A percentile compares a stretch with the other conserved stretches of the same genome.
These are phyloP conservation scores for Neospora caninum DNA, from an alignment of 169 alveolate genomes.

Conservation along the genomic window DNA sequence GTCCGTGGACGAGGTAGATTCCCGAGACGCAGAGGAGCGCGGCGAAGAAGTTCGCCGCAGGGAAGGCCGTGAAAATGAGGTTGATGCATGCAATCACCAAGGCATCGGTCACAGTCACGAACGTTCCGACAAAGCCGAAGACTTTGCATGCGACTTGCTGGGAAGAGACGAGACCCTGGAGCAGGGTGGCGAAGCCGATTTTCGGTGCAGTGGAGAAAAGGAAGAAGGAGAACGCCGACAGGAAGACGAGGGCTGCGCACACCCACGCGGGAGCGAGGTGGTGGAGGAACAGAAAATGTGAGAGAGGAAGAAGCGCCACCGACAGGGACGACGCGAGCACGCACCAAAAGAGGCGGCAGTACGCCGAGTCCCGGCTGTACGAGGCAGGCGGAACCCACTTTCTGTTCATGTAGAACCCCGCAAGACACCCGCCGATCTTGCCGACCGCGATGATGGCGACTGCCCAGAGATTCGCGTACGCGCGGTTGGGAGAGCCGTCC, in stretches of 20 bases:
- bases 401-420: conserved; percentile 48
- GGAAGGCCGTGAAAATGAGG: conserved; percentile 9
- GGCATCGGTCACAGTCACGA: conserved; percentile 65
- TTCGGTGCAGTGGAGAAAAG: conserved; percentile 65
- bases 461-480: conserved; percentile 47
- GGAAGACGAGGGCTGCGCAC: conserved; percentile 5
- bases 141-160: conserved; percentile 57
- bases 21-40: conserved; percentile 25
- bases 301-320: conserved; percentile 31
- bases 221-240: conserved; percentile 52
- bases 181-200: conserved; percentile 65
- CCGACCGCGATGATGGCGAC: conserved; percentile 50
- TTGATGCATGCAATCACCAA: conserved; percentile 48
- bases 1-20: conserved; percentile 42
- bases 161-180: conserved; percentile 61
- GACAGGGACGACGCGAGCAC: conserved; percentile 34
- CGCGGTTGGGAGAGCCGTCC: background rate
- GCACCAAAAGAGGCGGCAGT: conserved; percentile 38
- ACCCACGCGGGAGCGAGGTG: background rate
- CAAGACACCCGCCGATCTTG: conserved; percentile 59
- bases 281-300: background rate
- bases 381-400: conserved; percentile 54
- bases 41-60: background rate
- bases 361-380: conserved; percentile 32
- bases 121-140: conserved; percentile 65